Base-by-base conservation (phyloP, 805 yeast species). In the Kodamaea jinghongensis region DNA sequence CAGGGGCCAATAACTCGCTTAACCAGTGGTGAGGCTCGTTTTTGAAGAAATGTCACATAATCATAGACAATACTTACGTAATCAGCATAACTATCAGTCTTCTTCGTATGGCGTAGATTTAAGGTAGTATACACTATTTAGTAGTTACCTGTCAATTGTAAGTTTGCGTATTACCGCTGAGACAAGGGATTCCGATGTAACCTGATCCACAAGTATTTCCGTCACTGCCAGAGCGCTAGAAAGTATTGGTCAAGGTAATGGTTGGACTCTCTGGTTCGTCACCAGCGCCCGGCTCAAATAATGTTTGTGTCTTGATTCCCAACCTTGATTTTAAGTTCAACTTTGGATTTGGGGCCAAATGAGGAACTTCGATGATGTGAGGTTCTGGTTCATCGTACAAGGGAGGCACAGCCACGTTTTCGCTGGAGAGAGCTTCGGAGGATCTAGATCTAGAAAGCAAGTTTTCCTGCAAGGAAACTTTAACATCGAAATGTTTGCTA, bases 221-320 rank as follows among this genome's bases (percentile, higher is more conserved):
- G 5, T 20, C 23, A 20, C 23, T 29, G 15, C 20, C 17, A 29
- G 32, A 11, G 11, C 32, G 23, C 28, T 40, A 56, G 27, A 51
- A 55, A 12, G 57, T 51, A 44, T 64, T 70, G 36, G 67, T 72
- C 33, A 68, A 52, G 0, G 73, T 67, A 28, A 68, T 68, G 2
- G 66, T 60, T 2, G 73, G 73, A 46, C 55, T 49, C 23, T 20
- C 50, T 15, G 50, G 63, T 28, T 36, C 17, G 32, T 3, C 16
- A 53, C 46, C 26, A 64, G 36, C 30, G 35, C 46, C 38, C 2
- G 73, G 73, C 34, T 51, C 60, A 49, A 61, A 68, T 14, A 68
- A 52, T 8, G 72, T 67, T 38, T 55, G 62, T 4, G 72, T 65
- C 16, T 55, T 20, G 23, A 20, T 20, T 20, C 8, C 7, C 8